These are phyloP conservation scores for Penicillium arizonense DNA, from an alignment of 495 filamentous ascomycete genomes.

Conservation along the genomic window DNA sequence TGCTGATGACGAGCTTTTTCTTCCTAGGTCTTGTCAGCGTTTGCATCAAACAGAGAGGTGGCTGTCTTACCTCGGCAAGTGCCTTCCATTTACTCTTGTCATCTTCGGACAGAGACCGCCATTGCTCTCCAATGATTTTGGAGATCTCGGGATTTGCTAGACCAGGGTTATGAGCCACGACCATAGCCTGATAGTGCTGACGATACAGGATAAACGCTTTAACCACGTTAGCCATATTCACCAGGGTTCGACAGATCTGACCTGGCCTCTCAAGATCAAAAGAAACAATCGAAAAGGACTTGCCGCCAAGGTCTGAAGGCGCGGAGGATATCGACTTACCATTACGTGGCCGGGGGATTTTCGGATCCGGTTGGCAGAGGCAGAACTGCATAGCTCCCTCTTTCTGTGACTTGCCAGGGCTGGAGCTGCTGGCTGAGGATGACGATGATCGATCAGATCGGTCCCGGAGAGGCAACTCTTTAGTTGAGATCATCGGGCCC, in stretches of 20 bases:
- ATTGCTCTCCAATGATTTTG: conserved; percentile 95
- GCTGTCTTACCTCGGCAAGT: conserved; percentile 69
- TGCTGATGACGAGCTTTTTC: conserved; percentile 88
- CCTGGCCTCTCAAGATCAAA: background rate
- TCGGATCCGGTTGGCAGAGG: conserved; percentile 89
- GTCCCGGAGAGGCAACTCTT: conserved; percentile 9
- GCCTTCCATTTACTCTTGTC: conserved; percentile 84
- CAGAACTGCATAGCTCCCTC: conserved; percentile 64
- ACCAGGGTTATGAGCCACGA: conserved; percentile 80
- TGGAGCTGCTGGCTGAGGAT: conserved; percentile 35
- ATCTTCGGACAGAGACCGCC: conserved; percentile 72
- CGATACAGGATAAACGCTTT: conserved; percentile 97
- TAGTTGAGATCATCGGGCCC: conserved; percentile 8
- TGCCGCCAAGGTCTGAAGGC: conserved; percentile 25
- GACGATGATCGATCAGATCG: conserved; percentile 22
- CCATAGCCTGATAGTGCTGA: conserved; percentile 82
- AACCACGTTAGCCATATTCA: conserved; percentile 20
- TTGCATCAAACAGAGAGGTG: background rate
- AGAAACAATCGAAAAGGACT: conserved; percentile 21
- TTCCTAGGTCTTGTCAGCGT: conserved; percentile 50
- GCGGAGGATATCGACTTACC: conserved; percentile 58
- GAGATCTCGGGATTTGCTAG: conserved; percentile 96
- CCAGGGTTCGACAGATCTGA: background rate
- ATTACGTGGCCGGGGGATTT: conserved; percentile 92
- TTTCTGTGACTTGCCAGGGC: conserved; percentile 33